Evolutionary conservation across 2,329 filamentous ascomycete species (phyloP).

Genomic region (Trichophyton schoenleinii): DNA sequence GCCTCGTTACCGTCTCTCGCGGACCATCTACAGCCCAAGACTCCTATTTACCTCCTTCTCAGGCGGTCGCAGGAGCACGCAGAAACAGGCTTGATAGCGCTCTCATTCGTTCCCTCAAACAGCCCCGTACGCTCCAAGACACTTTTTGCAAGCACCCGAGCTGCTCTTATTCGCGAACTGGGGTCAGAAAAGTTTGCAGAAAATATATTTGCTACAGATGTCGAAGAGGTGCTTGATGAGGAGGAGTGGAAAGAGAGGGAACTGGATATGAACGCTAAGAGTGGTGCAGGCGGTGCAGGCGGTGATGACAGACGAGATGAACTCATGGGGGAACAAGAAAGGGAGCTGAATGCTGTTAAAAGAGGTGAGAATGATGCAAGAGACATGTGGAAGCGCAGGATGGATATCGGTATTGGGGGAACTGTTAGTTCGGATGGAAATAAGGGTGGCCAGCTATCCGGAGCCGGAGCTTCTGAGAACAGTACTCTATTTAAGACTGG

Average conservation of each 20-base stretch:
- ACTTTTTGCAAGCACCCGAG: conserved; percentile 51
- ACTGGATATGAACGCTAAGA: conserved; percentile 27
- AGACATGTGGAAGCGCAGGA: conserved; percentile 38
- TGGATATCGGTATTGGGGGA: conserved; percentile 35
- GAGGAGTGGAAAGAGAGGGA: conserved; percentile 45
- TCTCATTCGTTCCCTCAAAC: conserved; percentile 52
- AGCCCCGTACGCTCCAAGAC: conserved; percentile 54
- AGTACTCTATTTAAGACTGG: conserved; percentile 40
- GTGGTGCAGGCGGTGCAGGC: conserved; percentile 11
- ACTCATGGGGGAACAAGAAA: conserved; percentile 51
- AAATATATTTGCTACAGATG: conserved; percentile 47
- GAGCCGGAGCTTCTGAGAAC: conserved; percentile 20
- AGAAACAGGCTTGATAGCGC: conserved; percentile 36
- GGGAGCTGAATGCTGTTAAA: conserved; percentile 44
- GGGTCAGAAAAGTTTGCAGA: conserved; percentile 49
- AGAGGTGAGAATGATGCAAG: conserved; percentile 47
- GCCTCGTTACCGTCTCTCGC: conserved; percentile 39
- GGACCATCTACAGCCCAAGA: conserved; percentile 41
- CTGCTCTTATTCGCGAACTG: conserved; percentile 48
- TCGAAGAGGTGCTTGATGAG: conserved; percentile 42
- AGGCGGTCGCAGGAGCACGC: conserved; percentile 29
- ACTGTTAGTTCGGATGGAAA: conserved; percentile 17
- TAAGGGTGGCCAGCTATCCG: conserved; percentile 24
- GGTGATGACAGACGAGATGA: conserved; percentile 30
- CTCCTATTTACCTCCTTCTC: conserved; percentile 49